Conservation (phyloP, 768 basidiomycete species). For the Mrakia frigida region DNA sequence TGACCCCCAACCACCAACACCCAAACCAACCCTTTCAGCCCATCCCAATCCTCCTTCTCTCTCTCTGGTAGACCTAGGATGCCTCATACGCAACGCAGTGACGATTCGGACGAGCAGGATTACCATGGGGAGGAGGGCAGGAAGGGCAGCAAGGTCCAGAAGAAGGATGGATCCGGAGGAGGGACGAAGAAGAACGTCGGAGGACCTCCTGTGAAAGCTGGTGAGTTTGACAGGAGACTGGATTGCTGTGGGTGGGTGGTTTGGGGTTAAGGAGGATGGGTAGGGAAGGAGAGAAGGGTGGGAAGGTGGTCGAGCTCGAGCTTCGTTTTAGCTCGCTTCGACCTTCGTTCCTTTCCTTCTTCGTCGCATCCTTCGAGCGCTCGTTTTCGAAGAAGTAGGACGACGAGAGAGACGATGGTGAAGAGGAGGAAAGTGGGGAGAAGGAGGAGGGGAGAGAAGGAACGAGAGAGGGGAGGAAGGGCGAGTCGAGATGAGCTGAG, state of each 20-base stretch:
- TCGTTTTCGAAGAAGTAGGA: neutral
- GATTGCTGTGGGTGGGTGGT: neutral
- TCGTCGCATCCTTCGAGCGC: neutral
- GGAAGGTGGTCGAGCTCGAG: neutral
- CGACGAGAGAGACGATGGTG: no score
- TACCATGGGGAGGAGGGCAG: no score
- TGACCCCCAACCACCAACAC: no score
- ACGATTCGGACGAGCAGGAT: no score
- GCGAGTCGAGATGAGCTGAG: no score
- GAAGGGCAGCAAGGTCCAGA: neutral
- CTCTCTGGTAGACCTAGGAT: neutral
- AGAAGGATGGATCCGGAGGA: neutral
- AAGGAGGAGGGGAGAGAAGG: no score
- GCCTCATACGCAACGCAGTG: neutral
- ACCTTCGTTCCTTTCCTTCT: neutral
- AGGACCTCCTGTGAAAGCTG: constrained; percentile 18
- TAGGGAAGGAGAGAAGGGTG: neutral
- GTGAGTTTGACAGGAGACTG: neutral
- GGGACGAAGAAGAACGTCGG: neutral
- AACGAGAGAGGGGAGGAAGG: no score
- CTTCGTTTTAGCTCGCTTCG: no score
- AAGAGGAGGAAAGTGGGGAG: no score
- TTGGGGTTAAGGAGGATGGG: neutral
- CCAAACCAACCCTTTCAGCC: no score
- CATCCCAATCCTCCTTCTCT: no score